Conservation (phyloP, 2,329 filamentous ascomycete genomes). For the Clonostachys sp. region DNA sequence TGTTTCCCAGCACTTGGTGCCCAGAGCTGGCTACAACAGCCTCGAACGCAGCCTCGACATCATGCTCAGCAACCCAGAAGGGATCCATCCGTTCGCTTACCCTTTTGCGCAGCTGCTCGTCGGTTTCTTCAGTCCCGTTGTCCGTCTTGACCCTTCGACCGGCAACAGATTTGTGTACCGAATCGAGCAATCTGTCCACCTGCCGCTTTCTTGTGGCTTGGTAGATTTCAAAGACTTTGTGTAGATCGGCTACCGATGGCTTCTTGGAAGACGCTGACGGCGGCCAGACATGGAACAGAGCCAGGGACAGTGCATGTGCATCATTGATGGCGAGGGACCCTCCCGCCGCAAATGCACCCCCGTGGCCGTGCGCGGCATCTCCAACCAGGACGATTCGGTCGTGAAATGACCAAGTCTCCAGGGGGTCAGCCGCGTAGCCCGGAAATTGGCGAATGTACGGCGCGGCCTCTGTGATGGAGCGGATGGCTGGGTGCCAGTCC, state of each 20-base stretch:
- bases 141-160: conserved; percentile 14
- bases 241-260: conserved; percentile 10
- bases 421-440: conserved; percentile 30
- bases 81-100: conserved; percentile 28
- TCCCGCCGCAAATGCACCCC: conserved; percentile 32
- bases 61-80: conserved; percentile 40
- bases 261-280: not conserved
- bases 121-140: conserved; percentile 17
- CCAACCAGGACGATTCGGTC: conserved; percentile 27
- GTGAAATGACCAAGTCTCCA: conserved; percentile 34
- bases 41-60: conserved; percentile 30
- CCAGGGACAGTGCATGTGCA: conserved; percentile 31
- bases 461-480: conserved; percentile 29
- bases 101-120: conserved; percentile 25
- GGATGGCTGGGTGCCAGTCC: conserved; percentile 34
- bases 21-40: not conserved
- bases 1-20: too few relatives aligned
- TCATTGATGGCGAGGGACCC: conserved; percentile 33
- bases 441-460: conserved; percentile 34
- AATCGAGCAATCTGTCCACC: conserved; percentile 24
- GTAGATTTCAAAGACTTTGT: conserved; percentile 27
- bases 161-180: conserved; percentile 23
- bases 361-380: conserved; percentile 34
- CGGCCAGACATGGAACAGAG: conserved; percentile 28
- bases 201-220: conserved; percentile 35